Evolutionary conservation across 176 grass and related monocot species (phyloP).

Genomic region (Cenchrus purpureus): DNA sequence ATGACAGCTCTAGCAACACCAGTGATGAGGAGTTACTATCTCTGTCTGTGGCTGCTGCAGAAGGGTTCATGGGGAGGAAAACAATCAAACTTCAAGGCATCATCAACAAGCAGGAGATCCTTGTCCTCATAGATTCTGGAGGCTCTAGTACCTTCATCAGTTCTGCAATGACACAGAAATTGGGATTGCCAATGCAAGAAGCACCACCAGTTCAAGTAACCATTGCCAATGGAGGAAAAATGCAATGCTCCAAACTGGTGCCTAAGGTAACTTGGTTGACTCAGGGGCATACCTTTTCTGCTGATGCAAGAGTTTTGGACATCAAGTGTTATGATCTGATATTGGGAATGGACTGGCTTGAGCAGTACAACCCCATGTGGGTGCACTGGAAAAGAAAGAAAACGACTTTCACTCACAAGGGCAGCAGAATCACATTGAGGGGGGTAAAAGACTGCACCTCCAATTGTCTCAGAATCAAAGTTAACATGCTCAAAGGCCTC

Average conservation of each 20-base stretch:
- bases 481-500: background rate
- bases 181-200: fast-evolving
- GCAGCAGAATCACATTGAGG: too few species aligned
- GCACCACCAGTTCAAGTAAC: background rate
- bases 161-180: fast-evolving
- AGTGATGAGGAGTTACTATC: background rate
- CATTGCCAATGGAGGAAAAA: background rate
- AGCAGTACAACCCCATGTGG: background rate
- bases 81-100: background rate
- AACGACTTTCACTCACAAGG: background rate
- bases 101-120: fast-evolving
- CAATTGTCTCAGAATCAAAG: too few species aligned
- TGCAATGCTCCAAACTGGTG: background rate
- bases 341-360: too few species aligned
- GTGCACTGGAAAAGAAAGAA: background rate
- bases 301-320: background rate
- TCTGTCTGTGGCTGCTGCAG: background rate
- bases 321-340: background rate
- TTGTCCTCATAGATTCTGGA: background rate
- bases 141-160: background rate
- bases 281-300: background rate
- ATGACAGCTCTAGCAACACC: background rate
- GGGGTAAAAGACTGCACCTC: too few species aligned
- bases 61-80: background rate
- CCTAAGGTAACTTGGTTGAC: background rate